These are phyloP conservation scores for Talaromyces sp. DNA, from an alignment of 2,329 filamentous ascomycete species.

Conservation along the genomic window DNA sequence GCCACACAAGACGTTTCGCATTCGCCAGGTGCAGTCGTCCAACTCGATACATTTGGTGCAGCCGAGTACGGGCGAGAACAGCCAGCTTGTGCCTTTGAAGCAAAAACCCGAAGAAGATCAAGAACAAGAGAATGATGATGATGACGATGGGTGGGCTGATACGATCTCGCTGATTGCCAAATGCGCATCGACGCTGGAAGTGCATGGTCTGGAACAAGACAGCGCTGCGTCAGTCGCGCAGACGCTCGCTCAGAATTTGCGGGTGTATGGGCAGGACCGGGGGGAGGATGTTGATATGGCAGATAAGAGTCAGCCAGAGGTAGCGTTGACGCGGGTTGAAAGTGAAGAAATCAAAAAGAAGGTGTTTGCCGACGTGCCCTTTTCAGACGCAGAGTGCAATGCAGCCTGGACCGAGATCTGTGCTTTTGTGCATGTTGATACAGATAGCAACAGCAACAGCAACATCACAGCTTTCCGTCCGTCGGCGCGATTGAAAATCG, in stretches of 20 bases:
- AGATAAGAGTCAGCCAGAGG: conserved; percentile 7
- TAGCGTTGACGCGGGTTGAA: conserved; percentile 17
- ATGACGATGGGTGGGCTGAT: conserved; percentile 17
- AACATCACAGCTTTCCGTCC: conserved; percentile 37
- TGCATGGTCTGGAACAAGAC: conserved; percentile 26
- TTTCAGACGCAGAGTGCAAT: conserved; percentile 48
- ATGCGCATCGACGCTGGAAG: conserved; percentile 41
- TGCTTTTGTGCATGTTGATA: conserved; percentile 44
- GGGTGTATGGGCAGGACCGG: conserved; percentile 20
- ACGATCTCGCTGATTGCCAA: conserved; percentile 38
- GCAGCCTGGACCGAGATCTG: conserved; percentile 45
- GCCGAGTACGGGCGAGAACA: conserved; percentile 30
- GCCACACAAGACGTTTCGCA: conserved; percentile 49
- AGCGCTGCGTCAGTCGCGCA: conserved; percentile 23
- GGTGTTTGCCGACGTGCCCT: conserved; percentile 46
- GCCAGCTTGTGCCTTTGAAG: conserved; percentile 10
- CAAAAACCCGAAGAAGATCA: not conserved
- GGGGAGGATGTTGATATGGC: conserved; percentile 5
- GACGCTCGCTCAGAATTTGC: conserved; percentile 24
- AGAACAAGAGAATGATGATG: conserved; percentile 2
- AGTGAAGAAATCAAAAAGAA: conserved; percentile 23
- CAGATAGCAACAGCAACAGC: not conserved
- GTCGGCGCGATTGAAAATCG: conserved; percentile 40
- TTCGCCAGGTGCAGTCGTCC: conserved; percentile 61
- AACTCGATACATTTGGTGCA: conserved; percentile 55